Evolutionary conservation across 805 yeast genomes (phyloP).

Genomic region (Tetrapisispora phaffii): DNA sequence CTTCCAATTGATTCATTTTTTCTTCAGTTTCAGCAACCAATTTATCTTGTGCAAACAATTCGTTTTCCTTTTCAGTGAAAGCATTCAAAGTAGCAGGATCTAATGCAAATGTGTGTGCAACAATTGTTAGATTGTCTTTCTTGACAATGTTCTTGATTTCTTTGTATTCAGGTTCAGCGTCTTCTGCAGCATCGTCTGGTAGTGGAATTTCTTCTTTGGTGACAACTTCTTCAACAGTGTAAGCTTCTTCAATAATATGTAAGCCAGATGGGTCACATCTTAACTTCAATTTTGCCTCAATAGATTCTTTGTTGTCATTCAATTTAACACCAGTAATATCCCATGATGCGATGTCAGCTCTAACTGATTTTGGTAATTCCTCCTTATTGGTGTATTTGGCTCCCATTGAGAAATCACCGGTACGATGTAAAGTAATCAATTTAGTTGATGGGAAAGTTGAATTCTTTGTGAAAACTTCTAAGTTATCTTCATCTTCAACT

Average conservation of each 20-base stretch:
- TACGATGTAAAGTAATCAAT: constrained; percentile 87
- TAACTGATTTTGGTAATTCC: constrained; percentile 61
- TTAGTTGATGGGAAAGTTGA: constrained; percentile 91
- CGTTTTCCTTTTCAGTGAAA: constrained; percentile 72
- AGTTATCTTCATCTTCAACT: constrained; percentile 79
- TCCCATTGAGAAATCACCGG: constrained; percentile 74
- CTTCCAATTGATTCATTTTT: constrained; percentile 96
- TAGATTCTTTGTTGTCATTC: constrained; percentile 61
- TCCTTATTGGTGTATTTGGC: constrained; percentile 75
- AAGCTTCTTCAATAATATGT: constrained; percentile 87
- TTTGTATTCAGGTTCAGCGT: constrained; percentile 72
- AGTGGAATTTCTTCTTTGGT: constrained; percentile 79
- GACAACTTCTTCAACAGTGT: constrained; percentile 83
- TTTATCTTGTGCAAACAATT: constrained; percentile 83
- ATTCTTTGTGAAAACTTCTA: constrained; percentile 95
- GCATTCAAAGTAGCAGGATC: constrained; percentile 45
- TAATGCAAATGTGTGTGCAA: constrained; percentile 52
- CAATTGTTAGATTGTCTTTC: constrained; percentile 67
- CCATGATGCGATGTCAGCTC: constrained; percentile 72
- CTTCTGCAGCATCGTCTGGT: constrained; percentile 40
- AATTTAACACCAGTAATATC: constrained; percentile 74
- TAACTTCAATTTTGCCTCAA: constrained; percentile 84
- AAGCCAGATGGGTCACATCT: constrained; percentile 97
- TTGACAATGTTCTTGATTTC: constrained; percentile 89
- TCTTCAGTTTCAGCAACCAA: constrained; percentile 98